These are phyloP conservation scores for Pleodorina starrii DNA, from an alignment of 139 green algal genomes.

Conservation along the genomic window DNA sequence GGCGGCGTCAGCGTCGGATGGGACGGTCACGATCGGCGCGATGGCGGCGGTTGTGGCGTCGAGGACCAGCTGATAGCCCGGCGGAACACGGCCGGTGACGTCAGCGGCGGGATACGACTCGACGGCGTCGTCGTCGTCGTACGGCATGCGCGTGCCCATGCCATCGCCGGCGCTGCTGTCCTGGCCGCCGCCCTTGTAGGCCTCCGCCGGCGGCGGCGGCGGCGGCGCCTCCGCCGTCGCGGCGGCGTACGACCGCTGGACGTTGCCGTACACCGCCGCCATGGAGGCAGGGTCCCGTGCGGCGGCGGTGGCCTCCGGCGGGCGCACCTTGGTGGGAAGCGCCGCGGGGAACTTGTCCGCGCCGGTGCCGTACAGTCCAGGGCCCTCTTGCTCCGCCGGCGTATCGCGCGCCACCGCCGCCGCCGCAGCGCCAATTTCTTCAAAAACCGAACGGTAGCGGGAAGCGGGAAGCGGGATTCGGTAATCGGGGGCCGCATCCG, in stretches of 20 bases:
- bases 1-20: background rate
- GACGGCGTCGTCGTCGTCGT: too few relatives aligned
- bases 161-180: background rate
- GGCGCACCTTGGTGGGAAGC: background rate
- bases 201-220: background rate
- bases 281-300: background rate
- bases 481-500: too few relatives aligned
- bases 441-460: too few relatives aligned
- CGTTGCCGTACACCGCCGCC: conserved; percentile 31
- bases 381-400: conserved; percentile 5
- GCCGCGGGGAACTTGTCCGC: background rate
- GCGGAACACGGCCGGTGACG: background rate
- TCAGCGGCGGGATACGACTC: background rate
- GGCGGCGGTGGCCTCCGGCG: background rate
- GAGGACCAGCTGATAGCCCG: conserved; percentile 8
- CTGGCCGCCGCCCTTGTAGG: background rate
- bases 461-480: too few relatives aligned
- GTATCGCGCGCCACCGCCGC: background rate
- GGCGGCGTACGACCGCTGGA: background rate
- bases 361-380: conserved; percentile 2
- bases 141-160: background rate
- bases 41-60: conserved; percentile 1
- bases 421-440: conserved; percentile 17
- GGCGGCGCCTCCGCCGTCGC: background rate
- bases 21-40: background rate